Base-by-base conservation (phyloP, 2,329 filamentous ascomycete genomes). In the Teratosphaeria zuluensis region DNA sequence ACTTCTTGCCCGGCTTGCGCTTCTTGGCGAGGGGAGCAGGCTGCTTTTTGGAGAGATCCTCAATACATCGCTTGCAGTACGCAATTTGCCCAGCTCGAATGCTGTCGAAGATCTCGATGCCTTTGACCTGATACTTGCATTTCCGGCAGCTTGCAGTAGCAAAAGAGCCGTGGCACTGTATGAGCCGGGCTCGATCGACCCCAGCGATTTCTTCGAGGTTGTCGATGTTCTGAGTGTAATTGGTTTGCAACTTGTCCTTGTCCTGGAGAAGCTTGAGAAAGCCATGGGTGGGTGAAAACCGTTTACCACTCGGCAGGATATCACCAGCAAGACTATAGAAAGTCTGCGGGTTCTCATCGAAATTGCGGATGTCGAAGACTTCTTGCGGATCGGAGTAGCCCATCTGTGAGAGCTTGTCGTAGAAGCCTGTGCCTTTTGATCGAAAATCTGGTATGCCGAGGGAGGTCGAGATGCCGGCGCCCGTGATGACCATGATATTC, bases 151-250 rank as follows among this genome's bases (percentile, higher is more conserved):
- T 89, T 24, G 94, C 94, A 0, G 88, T 95, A 51, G 92, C 92
- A 76, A 96, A 97, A 6, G 90, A 96, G 61, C 94, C 94, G 71
- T 99, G 94, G 72, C 94, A 97, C 74, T 99, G 92, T 31, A 99
- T 87, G 19, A 97, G 81, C 70, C 94, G 95, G 35, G 89, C 86
- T 1, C 84, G 81, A 24, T 79, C 75, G 61, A 99, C 89, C 24
- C 94, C 94, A 0, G 92, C 92, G 68, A 89, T 86, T 61, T 86
- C 83, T 73, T 99, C 66, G 12, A 69, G 64, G 67, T 96, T 96
- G 78, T 99, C 94, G 69, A 99, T 97, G 73, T 99, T 99, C 72
- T 99, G 94, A 0, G 94, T 95, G 77, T 96, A 99, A 76, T 97
- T 96, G 51, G 92, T 97, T 60, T 96, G 82, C 6, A 99, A 82